phyloP scores from a whole-genome alignment of 2,329 filamentous ascomycete genomes.

The Verticillium klebahnii region DNA sequence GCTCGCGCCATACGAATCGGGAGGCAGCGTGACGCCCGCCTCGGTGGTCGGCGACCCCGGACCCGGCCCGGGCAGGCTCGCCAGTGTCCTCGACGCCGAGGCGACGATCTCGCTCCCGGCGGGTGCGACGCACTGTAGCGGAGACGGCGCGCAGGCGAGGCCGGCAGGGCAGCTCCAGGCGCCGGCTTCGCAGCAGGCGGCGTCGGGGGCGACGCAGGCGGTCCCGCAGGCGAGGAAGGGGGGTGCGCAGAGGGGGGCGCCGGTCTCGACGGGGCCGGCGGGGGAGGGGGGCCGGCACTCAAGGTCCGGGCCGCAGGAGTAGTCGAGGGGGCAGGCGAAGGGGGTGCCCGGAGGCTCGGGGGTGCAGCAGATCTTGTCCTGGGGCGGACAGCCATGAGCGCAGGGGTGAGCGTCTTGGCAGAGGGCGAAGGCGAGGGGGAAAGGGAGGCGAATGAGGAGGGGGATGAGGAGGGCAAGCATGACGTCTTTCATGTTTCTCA shows the following conservation, averaged over 20 bases:
- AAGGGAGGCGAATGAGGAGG: background rate
- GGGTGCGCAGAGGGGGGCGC: conserved; percentile 1
- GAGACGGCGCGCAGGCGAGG: background rate
- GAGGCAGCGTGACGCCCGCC: background rate
- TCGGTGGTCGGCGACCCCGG: background rate
- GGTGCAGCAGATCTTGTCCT: background rate
- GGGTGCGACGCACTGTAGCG: background rate
- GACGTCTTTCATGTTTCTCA: background rate
- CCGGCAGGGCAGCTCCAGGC: conserved; percentile 1
- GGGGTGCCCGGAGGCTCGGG: background rate
- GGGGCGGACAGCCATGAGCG: background rate
- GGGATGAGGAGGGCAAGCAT: background rate
- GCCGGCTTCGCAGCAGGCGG: conserved; percentile 1
- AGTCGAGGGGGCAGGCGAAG: background rate
- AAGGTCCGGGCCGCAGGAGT: background rate
- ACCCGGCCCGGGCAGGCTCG: background rate
- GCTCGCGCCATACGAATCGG: background rate
- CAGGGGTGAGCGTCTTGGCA: background rate
- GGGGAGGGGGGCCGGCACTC: background rate
- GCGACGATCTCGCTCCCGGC: background rate
- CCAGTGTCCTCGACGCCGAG: background rate
- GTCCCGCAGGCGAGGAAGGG: background rate
- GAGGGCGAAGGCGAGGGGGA: background rate
- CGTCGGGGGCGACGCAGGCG: background rate
- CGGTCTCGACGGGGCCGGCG: background rate